Evolutionary conservation across 83 land plant species (phyloP), one percentile per base, ranked within the genome.

Genomic region (Larix sibirica): DNA sequence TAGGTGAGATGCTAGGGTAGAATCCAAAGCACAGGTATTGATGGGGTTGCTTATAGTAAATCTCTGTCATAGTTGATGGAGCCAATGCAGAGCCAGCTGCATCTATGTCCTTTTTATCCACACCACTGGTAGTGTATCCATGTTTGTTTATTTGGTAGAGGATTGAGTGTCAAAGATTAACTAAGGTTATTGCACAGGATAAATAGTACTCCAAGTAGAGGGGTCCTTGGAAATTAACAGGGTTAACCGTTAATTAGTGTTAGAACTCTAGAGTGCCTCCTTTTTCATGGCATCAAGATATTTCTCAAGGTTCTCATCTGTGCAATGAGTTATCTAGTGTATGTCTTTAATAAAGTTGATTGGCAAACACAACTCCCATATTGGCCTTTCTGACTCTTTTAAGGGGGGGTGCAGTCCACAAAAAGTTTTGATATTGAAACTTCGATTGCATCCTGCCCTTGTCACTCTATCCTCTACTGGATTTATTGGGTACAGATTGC

Each of bases 331-430:
- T 44, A 44, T 44, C 47, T 44, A 44, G 6, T 31, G 6, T 28
- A 33, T 68, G 14, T 68, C 40, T 68, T 68, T 68, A 14, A 68
- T 68, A 66, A 33, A 14, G 71, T 68, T 68, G 71, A 68, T 18
- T 68, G 40, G 40, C 36, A 68, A 33, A 38, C 31, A 40, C 10
- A 16, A 68, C 36, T 31, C 36, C 40, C 40, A 16, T 31, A 31
- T 38, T 68, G 17, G 36, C 40, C 71, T 68, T 13, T 31, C 40
- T 33, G 42, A 68, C 70, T 67, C 13, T 10, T 1, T 28, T 31
- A 31, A n/a, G n/a, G 36, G 26, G 36, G 36, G 36, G 36, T 33
- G 26, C 9, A 13, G 36, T 14, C 36, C 14, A 14, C 5, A 13
- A 7, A 7, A 31, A 68, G 13, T 13, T 31, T 67, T 67, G 70